Evolutionary conservation across 768 basidiomycete species (phyloP).

Genomic region (Boletus eberwhitei): DNA sequence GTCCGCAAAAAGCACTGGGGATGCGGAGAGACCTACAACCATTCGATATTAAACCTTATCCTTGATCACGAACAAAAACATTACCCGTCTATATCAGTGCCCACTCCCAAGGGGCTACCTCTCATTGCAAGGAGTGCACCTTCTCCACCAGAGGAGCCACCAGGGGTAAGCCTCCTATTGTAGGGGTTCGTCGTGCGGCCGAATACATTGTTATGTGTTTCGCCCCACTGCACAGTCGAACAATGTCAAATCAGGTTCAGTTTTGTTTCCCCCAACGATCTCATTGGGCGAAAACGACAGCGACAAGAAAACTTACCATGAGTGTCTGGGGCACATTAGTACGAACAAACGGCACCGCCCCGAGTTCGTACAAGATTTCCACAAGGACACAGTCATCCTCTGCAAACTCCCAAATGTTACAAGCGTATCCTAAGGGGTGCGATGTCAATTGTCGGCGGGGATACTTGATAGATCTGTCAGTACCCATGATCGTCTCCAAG

Average conservation of each 20-base stretch:
- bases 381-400: constrained; percentile 61
- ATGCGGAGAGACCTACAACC: constrained; percentile 63
- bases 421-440: constrained; percentile 43
- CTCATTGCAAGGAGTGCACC: constrained; percentile 63
- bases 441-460: neutral
- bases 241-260: neutral
- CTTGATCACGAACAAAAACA: neutral
- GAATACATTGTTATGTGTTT: constrained; percentile 78
- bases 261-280: neutral
- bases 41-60: neutral
- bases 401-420: constrained; percentile 54
- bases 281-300: neutral
- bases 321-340: constrained; percentile 78
- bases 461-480: neutral
- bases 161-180: constrained; percentile 68
- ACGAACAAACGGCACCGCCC: constrained; percentile 71
- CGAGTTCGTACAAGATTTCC: constrained; percentile 59
- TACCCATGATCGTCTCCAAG: constrained; percentile 57
- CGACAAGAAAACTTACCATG: constrained; percentile 44
- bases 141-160: constrained; percentile 88
- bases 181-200: constrained; percentile 77
- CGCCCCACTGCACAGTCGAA: constrained; percentile 53
- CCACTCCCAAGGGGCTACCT: constrained; percentile 58
- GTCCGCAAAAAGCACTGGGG: constrained; percentile 63
- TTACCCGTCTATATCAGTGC: constrained; percentile 81